phyloP scores from a whole-genome alignment of 768 basidiomycete species.

The Boletus reticuloceps region DNA sequence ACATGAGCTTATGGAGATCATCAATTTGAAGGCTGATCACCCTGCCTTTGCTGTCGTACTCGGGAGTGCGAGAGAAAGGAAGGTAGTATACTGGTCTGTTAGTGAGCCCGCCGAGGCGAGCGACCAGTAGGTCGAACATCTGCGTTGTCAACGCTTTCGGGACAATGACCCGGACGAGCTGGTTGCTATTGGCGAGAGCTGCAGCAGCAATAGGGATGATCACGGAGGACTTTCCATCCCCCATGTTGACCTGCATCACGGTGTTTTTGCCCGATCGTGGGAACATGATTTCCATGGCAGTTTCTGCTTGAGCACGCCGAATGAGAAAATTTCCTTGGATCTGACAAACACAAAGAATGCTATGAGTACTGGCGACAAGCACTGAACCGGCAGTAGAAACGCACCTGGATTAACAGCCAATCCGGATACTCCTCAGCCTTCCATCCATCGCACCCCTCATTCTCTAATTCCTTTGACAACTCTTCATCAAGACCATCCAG shows the following conservation, averaged over 20 bases:
- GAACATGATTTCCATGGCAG: not conserved
- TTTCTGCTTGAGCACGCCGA: not conserved
- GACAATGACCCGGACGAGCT: not conserved
- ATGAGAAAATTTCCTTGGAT: conserved; percentile 29
- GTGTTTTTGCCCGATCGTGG: not conserved
- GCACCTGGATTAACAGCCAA: conserved; percentile 44
- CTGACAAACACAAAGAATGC: conserved; percentile 18
- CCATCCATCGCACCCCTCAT: conserved; percentile 9
- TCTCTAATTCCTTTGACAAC: not conserved
- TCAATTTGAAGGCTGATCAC: too few species aligned
- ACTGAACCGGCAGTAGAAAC: not conserved
- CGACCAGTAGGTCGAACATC: conserved; percentile 42
- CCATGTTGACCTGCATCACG: not conserved
- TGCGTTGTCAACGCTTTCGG: conserved; percentile 35
- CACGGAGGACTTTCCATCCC: not conserved
- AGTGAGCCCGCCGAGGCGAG: too few species aligned
- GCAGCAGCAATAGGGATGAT: not conserved
- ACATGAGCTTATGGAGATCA: conserved; percentile 2
- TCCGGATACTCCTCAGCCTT: conserved; percentile 25
- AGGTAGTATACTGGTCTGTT: not conserved
- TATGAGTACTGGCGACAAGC: not conserved
- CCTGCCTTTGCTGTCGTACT: too few species aligned
- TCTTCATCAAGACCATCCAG: not conserved
- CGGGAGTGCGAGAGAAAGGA: not conserved
- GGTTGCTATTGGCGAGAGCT: not conserved